Base-by-base conservation (phyloP, 1,284 basidiomycete species). In the Ganoderma sp. region DNA sequence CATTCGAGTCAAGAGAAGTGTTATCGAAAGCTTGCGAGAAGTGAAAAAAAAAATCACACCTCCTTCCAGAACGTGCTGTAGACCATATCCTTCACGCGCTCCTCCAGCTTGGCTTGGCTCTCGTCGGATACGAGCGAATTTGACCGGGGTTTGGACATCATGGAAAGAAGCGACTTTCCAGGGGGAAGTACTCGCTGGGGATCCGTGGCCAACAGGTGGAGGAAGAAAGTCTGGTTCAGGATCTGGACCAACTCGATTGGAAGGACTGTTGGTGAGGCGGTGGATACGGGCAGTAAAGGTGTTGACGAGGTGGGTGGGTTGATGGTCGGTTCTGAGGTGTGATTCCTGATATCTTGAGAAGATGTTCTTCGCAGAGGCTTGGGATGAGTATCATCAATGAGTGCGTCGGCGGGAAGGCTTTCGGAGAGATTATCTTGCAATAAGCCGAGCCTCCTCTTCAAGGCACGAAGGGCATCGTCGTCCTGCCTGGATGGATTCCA, bases 1-100 rank as follows among this genome's bases (percentile, higher is more conserved):
- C 10, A 63, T 34, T 28, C 43, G 5, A 37, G n/a, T n/a, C 43
- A 22, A 17, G n/a, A 7, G n/a, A 0, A 7, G 12, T 14, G n/a
- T 52, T 25, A 50, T 15, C 19, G 19, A n/a, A 10, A 15, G 19
- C 1, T 3, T 5, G 15, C 10, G 15, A 19, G 14, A 39, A n/a
- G 10, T 25, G 1, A 6, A 15, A n/a, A 10, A 17, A 9, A 25
- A 28, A 14, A 37, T 64, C 79, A 70, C 74, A 90, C 90, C 82
- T 90, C 85, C 54, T 88, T 87, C 91, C 91, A 93, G 75, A 92
- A 93, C 7, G 88, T 90, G 58, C 79, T 80, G 75, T 89, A 87
- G 17, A 86, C 84, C 6, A 85, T 80, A 65, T 84, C 81, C 68
- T 85, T 84, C 7, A 93, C 87, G 68, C 81, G 83, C 43, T 82